A percentile compares a stretch with the other conserved stretches of the same genome.
Conservation (phyloP, 345 rosid species). For the Salix brachista region DNA sequence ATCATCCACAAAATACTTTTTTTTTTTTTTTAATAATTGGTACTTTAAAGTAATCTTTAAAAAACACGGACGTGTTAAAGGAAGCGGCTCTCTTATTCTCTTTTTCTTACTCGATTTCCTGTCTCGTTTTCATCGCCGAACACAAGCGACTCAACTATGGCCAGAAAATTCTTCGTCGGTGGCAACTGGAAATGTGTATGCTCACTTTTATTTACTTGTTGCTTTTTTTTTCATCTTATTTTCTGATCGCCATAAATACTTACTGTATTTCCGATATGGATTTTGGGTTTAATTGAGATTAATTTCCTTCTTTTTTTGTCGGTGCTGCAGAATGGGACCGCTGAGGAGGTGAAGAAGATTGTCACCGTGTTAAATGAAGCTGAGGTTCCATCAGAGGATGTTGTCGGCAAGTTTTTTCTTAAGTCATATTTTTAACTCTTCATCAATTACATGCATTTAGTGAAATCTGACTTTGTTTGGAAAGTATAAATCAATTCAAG, state of each 20-base stretch:
- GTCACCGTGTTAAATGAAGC: constrained; percentile 52
- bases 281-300: not conserved
- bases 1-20: too few species aligned
- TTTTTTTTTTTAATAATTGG: too few species aligned
- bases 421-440: not conserved
- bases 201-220: not conserved
- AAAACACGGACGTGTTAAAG: too few species aligned
- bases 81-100: not conserved
- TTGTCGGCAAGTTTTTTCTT: constrained; percentile 42
- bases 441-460: not conserved
- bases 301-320: not conserved
- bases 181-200: constrained; percentile 90
- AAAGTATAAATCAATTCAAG: not conserved
- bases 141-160: constrained; percentile 30
- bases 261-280: not conserved
- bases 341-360: constrained; percentile 70
- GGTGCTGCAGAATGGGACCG: constrained; percentile 55
- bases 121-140: constrained; percentile 20
- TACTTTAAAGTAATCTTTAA: too few species aligned
- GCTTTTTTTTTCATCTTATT: not conserved
- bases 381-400: constrained; percentile 62
- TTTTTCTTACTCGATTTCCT: not conserved
- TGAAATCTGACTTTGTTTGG: not conserved
- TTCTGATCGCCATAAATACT: not conserved
- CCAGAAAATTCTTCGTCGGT: constrained; percentile 64